Percentiles rank a stretch among this genome's conserved stretches.
Conservation (phyloP, 2,329 filamentous ascomycete species). For the Aspergillus carbonarius region DNA sequence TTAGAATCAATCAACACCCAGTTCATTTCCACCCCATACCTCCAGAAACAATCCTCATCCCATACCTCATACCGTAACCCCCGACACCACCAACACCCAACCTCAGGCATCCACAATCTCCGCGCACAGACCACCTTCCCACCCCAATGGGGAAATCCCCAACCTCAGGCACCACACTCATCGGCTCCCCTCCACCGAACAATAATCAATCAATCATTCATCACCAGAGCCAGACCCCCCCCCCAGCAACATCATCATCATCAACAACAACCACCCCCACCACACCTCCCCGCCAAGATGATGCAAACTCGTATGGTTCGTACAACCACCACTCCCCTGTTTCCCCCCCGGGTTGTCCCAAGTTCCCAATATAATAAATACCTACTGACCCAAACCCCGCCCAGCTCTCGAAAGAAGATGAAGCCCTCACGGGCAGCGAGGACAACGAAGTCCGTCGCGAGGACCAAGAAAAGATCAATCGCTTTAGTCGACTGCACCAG, state of each 20-base stretch:
- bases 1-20: too few species aligned
- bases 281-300: slow-evolving; percentile 34
- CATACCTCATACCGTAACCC: too few species aligned
- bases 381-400: background rate
- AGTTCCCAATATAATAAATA: background rate
- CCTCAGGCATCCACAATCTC: background rate
- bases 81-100: background rate
- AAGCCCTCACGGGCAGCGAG: slow-evolving; percentile 68
- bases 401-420: slow-evolving; percentile 91
- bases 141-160: background rate
- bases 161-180: background rate
- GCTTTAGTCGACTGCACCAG: slow-evolving; percentile 91
- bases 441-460: slow-evolving; percentile 94
- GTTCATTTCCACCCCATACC: too few species aligned
- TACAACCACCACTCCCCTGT: too few species aligned
- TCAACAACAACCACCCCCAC: slow-evolving; percentile 2
- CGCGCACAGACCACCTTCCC: background rate
- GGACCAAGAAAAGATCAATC: slow-evolving; percentile 98
- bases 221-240: slow-evolving; percentile 4
- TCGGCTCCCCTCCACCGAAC: slow-evolving; percentile 5
- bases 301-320: slow-evolving; percentile 63
- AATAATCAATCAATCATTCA: background rate
- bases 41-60: too few species aligned
- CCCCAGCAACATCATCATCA: background rate
- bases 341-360: background rate